Conservation (phyloP, 1,284 basidiomycete genomes). For the Melanopsichium pennsylvanicum region DNA sequence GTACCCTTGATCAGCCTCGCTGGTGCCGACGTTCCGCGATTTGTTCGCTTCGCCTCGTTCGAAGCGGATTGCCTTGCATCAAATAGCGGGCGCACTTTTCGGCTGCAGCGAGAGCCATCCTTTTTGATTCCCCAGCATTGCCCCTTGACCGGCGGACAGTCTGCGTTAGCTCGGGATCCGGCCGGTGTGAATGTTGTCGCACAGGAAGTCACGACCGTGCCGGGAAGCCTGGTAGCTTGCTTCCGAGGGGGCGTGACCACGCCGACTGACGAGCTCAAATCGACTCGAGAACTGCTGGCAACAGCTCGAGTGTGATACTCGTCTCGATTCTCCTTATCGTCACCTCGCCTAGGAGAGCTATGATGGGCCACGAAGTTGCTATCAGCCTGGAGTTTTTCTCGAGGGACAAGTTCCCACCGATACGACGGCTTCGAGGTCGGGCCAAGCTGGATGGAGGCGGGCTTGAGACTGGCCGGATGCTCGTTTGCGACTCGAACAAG, state of each 20-base stretch:
- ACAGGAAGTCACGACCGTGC: no score
- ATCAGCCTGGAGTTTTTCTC: not conserved
- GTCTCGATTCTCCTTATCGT: no score
- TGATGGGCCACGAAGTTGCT: no score
- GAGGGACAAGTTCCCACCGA: slow-evolving; percentile 32
- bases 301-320: no score
- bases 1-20: not conserved
- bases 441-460: slow-evolving; percentile 1
- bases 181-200: no score
- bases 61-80: no score
- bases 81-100: slow-evolving; percentile 14
- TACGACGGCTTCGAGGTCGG: not conserved
- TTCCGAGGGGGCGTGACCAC: no score
- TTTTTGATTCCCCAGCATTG: slow-evolving; percentile 57
- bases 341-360: no score
- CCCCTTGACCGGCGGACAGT: slow-evolving; percentile 15
- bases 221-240: no score
- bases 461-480: slow-evolving; percentile 9
- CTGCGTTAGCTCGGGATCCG: slow-evolving; percentile 9
- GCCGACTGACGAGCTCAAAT: no score
- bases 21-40: slow-evolving; percentile 10
- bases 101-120: slow-evolving; percentile 46
- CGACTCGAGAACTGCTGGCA: no score
- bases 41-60: not conserved
- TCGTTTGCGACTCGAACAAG: no score